Evolutionary conservation across 108 stramenopile genomes (phyloP).

Genomic region (Nitzschia palea): DNA sequence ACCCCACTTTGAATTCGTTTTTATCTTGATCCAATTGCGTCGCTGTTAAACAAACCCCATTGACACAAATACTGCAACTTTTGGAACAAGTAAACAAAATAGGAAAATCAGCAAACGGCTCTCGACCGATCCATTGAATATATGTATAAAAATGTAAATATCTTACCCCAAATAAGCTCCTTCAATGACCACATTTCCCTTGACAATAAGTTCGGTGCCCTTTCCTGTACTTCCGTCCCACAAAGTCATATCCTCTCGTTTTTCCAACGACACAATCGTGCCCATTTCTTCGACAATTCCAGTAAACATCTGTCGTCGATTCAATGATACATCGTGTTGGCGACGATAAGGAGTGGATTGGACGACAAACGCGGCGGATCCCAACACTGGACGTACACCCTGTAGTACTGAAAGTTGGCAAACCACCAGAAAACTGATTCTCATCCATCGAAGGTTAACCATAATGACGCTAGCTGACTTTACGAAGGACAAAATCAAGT

Average conservation of each 20-base stretch:
- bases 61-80: slow-evolving; percentile 94
- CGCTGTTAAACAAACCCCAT: slow-evolving; percentile 98
- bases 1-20: slow-evolving; percentile 78
- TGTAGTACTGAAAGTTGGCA: too few relatives aligned
- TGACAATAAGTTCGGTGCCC: slow-evolving; percentile 81
- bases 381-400: too few relatives aligned
- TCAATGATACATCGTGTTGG: too few relatives aligned
- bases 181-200: slow-evolving; percentile 78
- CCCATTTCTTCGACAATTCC: slow-evolving; percentile 99
- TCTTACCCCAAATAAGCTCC: slow-evolving; percentile 91
- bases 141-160: neutral
- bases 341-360: too few relatives aligned
- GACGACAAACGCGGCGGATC: too few relatives aligned
- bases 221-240: slow-evolving; percentile 91
- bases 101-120: neutral
- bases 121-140: neutral
- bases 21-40: slow-evolving; percentile 65
- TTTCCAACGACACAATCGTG: slow-evolving; percentile 68
- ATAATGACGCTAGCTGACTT: too few relatives aligned
- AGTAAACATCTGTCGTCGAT: slow-evolving; percentile 84
- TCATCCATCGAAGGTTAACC: too few relatives aligned
- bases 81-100: neutral
- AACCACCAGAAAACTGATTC: too few relatives aligned
- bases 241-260: slow-evolving; percentile 80
- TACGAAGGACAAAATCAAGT: too few relatives aligned